Conservation (phyloP, 129 eudicot species). For the Ambrosia trifida region DNA sequence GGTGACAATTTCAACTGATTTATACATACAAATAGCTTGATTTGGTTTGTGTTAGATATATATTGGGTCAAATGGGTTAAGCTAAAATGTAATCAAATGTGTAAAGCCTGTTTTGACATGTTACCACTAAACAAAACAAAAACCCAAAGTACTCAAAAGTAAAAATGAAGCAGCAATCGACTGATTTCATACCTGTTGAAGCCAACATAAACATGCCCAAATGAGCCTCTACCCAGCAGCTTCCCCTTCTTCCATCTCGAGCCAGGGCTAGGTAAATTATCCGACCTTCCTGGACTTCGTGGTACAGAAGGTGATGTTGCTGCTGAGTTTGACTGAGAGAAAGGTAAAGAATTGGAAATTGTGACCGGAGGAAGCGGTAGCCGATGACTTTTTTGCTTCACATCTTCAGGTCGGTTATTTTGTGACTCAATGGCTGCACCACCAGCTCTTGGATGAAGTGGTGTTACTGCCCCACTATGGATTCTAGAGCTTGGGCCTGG, state of each 20-base stretch:
- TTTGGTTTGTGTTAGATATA: background rate
- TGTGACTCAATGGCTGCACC: slow-evolving; percentile 58
- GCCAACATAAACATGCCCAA: slow-evolving; percentile 97
- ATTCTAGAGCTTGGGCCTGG: slow-evolving; percentile 97
- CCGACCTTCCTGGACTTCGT: slow-evolving; percentile 83
- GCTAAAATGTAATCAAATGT: background rate
- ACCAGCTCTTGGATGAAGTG: slow-evolving; percentile 91
- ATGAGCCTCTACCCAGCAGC: slow-evolving; percentile 92
- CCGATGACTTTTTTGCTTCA: slow-evolving; percentile 69
- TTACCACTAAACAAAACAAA: slow-evolving; percentile 12
- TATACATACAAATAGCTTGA: slow-evolving; percentile 3
- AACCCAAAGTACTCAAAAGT: background rate
- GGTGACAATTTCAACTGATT: background rate
- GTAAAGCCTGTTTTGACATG: background rate
- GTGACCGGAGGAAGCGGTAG: slow-evolving; percentile 90
- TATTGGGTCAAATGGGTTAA: background rate
- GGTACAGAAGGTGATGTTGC: slow-evolving; percentile 92
- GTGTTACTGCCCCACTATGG: slow-evolving; percentile 97
- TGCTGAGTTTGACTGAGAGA: slow-evolving; percentile 78
- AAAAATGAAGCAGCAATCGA: background rate
- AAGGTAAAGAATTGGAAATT: slow-evolving; percentile 59
- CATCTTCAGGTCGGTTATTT: slow-evolving; percentile 68
- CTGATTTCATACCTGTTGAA: slow-evolving; percentile 63
- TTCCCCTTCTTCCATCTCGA: slow-evolving; percentile 94
- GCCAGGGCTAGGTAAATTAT: slow-evolving; percentile 65